Evolutionary conservation across 805 yeast species (phyloP).

Genomic region (Suhomyces sp.): DNA sequence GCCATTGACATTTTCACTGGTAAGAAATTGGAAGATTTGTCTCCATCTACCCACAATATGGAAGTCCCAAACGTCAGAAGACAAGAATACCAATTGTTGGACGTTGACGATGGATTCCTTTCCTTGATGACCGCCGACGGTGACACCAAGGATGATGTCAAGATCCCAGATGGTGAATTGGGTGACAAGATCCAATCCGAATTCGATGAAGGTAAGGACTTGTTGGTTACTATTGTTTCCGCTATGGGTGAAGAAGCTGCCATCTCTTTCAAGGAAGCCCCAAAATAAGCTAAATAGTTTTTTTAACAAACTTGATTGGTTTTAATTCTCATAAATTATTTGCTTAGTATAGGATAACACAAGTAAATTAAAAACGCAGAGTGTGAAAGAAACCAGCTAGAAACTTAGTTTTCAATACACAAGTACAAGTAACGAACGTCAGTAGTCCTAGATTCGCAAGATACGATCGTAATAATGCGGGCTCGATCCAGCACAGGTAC

Average conservation of each 20-base stretch:
- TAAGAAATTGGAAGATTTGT: slow-evolving; percentile 99
- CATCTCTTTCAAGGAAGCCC: slow-evolving; percentile 97
- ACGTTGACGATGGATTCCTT: slow-evolving; percentile 97
- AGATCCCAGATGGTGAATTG: slow-evolving; percentile 95
- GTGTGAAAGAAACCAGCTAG: neutral
- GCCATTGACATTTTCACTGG: slow-evolving; percentile 98
- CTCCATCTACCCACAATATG: slow-evolving; percentile 99
- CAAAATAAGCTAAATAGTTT: slow-evolving; percentile 44
- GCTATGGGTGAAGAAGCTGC: slow-evolving; percentile 99
- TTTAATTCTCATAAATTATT: slow-evolving; percentile 2
- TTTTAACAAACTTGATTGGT: neutral
- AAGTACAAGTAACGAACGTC: neutral
- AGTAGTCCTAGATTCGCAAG: neutral
- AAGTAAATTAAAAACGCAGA: neutral
- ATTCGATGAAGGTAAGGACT: slow-evolving; percentile 97
- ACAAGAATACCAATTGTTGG: slow-evolving; percentile 94
- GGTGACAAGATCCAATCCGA: slow-evolving; percentile 91
- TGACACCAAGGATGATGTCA: slow-evolving; percentile 98
- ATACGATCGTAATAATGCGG: neutral
- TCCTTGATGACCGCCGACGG: slow-evolving; percentile 96
- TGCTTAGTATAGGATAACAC: neutral
- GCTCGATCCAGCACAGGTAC: neutral
- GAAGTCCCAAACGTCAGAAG: slow-evolving; percentile 97
- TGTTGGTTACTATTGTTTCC: slow-evolving; percentile 91
- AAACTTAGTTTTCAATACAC: neutral